These are phyloP conservation scores for Botrytis fabae DNA, from an alignment of 2,329 filamentous ascomycete genomes.

Conservation along the genomic window DNA sequence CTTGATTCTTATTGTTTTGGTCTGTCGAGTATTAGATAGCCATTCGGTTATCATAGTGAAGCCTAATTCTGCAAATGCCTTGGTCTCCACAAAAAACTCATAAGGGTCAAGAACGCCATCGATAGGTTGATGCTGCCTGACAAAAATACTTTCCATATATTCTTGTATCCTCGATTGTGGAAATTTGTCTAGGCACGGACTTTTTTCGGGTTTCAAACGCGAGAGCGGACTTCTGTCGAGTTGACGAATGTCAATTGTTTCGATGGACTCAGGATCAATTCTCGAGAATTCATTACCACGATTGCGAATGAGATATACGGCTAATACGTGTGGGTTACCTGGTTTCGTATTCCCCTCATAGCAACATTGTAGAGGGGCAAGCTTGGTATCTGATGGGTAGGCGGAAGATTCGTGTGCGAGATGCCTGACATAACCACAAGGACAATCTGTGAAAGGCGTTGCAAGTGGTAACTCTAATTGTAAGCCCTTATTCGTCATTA, in stretches of 20 bases:
- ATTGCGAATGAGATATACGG: not conserved
- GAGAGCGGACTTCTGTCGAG: not conserved
- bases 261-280: not conserved
- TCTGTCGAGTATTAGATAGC: not conserved
- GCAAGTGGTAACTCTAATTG: not conserved
- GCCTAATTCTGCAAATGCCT: not conserved
- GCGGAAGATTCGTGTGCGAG: not conserved
- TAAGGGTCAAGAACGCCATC: not conserved
- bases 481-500: not conserved
- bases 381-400: not conserved
- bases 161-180: not conserved
- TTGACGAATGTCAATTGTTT: not conserved
- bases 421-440: not conserved
- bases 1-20: not conserved
- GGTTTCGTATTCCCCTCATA: not conserved
- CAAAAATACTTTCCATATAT: not conserved
- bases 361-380: not conserved
- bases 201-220: not conserved
- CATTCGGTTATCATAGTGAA: not conserved
- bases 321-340: not conserved
- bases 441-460: not conserved
- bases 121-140: not conserved
- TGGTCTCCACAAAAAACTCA: not conserved
- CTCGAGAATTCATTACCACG: not conserved
- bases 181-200: not conserved